Percentiles rank a stretch among this genome's conserved stretches.
Conservation (phyloP, 2,329 filamentous ascomycete genomes). For the Fusarium sublunatum region DNA sequence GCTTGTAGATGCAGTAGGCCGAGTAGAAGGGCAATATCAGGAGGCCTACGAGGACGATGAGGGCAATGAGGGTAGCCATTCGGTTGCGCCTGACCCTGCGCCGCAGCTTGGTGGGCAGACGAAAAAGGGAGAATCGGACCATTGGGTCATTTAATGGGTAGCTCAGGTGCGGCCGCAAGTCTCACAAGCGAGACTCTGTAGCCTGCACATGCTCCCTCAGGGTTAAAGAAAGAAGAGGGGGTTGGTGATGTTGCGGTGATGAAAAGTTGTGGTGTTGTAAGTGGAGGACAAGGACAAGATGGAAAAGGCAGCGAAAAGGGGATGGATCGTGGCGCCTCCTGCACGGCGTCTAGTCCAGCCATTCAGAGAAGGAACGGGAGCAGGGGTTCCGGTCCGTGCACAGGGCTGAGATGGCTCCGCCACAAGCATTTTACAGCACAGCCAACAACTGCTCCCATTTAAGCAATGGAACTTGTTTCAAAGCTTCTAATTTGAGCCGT, state of each 20-base stretch:
- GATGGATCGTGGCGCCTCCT: slow-evolving; percentile 20
- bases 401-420: slow-evolving; percentile 37
- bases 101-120: slow-evolving; percentile 66
- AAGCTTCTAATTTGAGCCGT: slow-evolving; percentile 19
- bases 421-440: slow-evolving; percentile 32
- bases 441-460: slow-evolving; percentile 7
- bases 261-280: slow-evolving; percentile 16
- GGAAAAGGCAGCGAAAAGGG: slow-evolving; percentile 20
- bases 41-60: slow-evolving; percentile 53
- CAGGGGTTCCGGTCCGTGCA: slow-evolving; percentile 28
- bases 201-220: slow-evolving; percentile 42
- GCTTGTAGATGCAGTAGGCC: slow-evolving; percentile 82
- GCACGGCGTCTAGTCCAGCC: slow-evolving; percentile 35
- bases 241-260: slow-evolving; percentile 12
- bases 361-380: slow-evolving; percentile 16
- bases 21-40: slow-evolving; percentile 55
- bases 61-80: slow-evolving; percentile 64
- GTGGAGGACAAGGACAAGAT: slow-evolving; percentile 1
- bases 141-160: slow-evolving; percentile 43
- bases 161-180: slow-evolving; percentile 36
- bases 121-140: slow-evolving; percentile 61
- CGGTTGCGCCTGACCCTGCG: slow-evolving; percentile 68
- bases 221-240: slow-evolving; percentile 8
- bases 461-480: too few species aligned
- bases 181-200: slow-evolving; percentile 37